These are phyloP conservation scores for Austroboletus eburneus DNA, from an alignment of 768 basidiomycete species.

Conservation along the genomic window DNA sequence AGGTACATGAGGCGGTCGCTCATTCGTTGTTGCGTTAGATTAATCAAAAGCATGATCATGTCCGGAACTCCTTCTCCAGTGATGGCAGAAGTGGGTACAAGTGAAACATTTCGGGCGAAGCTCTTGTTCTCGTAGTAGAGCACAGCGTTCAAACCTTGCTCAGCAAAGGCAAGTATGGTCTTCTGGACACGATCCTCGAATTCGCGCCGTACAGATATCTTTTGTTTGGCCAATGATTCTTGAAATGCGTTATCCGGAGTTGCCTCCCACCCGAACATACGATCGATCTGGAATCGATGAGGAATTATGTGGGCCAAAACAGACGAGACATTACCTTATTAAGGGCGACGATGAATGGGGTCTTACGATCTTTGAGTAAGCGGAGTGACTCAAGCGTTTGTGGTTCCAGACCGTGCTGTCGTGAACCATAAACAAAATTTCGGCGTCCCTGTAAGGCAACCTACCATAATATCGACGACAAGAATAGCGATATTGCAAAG, in stretches of 20 bases:
- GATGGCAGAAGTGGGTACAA: constrained; percentile 96
- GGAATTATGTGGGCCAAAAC: constrained; percentile 1
- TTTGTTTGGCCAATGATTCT: constrained; percentile 84
- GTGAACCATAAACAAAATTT: constrained; percentile 6
- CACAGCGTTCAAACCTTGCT: constrained; percentile 92
- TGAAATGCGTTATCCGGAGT: constrained; percentile 91
- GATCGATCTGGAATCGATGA: constrained; percentile 76
- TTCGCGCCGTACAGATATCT: constrained; percentile 75
- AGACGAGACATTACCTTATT: constrained; percentile 67
- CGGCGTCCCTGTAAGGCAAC: constrained; percentile 13
- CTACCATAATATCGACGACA: constrained; percentile 96
- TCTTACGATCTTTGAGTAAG: constrained; percentile 86
- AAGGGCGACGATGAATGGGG: constrained; percentile 97
- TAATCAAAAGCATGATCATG: constrained; percentile 98
- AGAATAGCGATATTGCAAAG: constrained; percentile 98
- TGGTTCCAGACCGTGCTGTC: constrained; percentile 92
- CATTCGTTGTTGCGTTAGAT: constrained; percentile 97
- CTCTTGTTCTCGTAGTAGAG: constrained; percentile 98
- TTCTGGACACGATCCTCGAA: constrained; percentile 85
- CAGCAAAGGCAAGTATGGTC: constrained; percentile 92
- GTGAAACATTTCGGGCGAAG: constrained; percentile 88
- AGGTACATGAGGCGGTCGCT: constrained; percentile 97
- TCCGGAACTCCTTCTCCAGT: constrained; percentile 98
- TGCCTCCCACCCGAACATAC: constrained; percentile 92
- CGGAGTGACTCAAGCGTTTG: constrained; percentile 96